Conservation (phyloP, 176 grass and related monocot species). For the Cenchrus americanus region DNA sequence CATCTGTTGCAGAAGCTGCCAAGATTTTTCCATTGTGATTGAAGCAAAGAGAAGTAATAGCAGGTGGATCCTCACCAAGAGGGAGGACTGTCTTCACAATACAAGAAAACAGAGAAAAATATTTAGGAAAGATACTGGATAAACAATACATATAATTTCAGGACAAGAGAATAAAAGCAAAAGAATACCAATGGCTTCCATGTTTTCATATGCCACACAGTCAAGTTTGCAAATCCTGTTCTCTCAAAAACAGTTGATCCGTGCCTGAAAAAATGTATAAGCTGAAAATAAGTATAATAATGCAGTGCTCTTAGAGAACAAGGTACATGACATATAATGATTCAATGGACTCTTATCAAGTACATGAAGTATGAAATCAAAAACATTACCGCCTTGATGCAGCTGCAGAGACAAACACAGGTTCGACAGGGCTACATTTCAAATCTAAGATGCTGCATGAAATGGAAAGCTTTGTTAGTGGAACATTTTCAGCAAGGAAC, state of each 20-base stretch:
- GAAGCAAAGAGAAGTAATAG: conserved; percentile 94
- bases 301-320: not conserved
- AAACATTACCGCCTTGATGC: conserved; percentile 83
- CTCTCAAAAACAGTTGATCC: conserved; percentile 76
- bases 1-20: conserved; percentile 90
- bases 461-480: conserved; percentile 45
- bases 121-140: not conserved
- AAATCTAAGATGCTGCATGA: conserved; percentile 84
- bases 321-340: not conserved
- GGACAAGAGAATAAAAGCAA: conserved; percentile 40
- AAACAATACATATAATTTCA: conserved; percentile 15
- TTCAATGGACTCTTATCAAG: conserved; percentile 29
- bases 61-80: conserved; percentile 96
- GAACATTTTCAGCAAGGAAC: conserved; percentile 8
- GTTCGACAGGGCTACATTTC: conserved; percentile 96
- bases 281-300: conserved; percentile 40
- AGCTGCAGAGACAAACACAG: conserved; percentile 93
- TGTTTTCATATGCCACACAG: conserved; percentile 97
- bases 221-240: conserved; percentile 90
- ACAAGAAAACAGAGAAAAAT: conserved; percentile 15
- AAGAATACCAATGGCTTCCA: conserved; percentile 86
- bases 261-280: conserved; percentile 53
- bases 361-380: conserved; percentile 22
- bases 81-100: conserved; percentile 86
- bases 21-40: conserved; percentile 99